Evolutionary conservation across 2,329 filamentous ascomycete genomes (phyloP), one percentile per base, ranked within the genome.

Genomic region (Hymenoscyphus linearis): DNA sequence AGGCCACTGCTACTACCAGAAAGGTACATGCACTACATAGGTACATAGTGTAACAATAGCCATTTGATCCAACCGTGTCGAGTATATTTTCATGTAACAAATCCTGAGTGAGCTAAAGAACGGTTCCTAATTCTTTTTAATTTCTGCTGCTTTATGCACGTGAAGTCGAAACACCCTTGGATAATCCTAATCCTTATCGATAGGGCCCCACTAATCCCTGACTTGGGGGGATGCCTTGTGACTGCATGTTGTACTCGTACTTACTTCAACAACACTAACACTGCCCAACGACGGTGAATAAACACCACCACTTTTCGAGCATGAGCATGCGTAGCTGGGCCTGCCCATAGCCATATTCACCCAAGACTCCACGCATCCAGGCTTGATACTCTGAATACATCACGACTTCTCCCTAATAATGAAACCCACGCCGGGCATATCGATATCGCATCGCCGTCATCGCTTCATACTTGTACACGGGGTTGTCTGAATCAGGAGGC

Each of bases 391-490:
- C 14, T 26, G 12, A 25, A 27, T 52, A 25, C 27, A 57, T 52
- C 47, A 58, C 44, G 26, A 18, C 52, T 26, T 57, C 14, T 60
- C 35, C 27, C 62, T 59, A 53, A 67, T 64, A 61, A 69, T 70
- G 67, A 66, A 60, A 60, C 47, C 44, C 40, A 60, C 18, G 44
- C 44, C 18, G 44, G 44, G 44, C 13, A 50, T 50, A 50, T 53
- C 37, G 54, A 50, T 44, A 58, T 53, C 62, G 57, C 53, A 40
- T 22, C 44, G 27, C 27, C 44, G 18, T 12, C 52, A 54, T 64
- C 62, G 60, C 59, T 64, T 60, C 53, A 66, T 35, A 61, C 31
- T 62, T 62, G 66, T 64, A 61, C 66, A 70, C 67, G 68, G 64
- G 68, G 64, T 57, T 56, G 50, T 57, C 56, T 56, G 64, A 58